Conservation (phyloP, 768 basidiomycete species). For the Mycena filopes region DNA sequence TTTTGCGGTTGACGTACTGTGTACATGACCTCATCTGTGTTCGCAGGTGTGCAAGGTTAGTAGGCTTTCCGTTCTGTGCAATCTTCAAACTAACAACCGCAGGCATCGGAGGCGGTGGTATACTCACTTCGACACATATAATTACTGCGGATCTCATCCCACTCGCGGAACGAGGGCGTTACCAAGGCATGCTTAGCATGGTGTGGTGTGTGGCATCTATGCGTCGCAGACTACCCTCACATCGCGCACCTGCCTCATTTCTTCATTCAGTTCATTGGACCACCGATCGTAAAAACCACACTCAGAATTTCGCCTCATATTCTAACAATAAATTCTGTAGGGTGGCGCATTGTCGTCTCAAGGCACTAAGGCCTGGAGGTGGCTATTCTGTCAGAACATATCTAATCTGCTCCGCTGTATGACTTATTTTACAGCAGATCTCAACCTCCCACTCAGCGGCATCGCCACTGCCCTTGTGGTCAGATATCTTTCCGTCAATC, state of each 20-base stretch:
- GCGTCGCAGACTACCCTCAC: neutral
- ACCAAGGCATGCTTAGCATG: constrained; percentile 41
- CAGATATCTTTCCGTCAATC: constrained; percentile 36
- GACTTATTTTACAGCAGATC: constrained; percentile 35
- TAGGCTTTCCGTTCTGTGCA: no score
- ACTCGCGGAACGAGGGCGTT: constrained; percentile 50
- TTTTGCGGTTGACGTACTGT: no score
- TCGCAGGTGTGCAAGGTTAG: constrained; percentile 12
- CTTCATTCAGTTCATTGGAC: constrained; percentile 11
- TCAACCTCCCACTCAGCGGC: constrained; percentile 45
- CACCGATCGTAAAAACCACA: constrained; percentile 4
- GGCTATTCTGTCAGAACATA: constrained; percentile 43
- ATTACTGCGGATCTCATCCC: constrained; percentile 53
- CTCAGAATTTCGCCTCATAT: neutral
- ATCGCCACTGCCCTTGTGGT: constrained; percentile 32
- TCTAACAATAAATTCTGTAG: neutral
- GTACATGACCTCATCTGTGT: no score
- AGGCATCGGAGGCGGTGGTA: constrained; percentile 48
- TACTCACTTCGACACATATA: constrained; percentile 47
- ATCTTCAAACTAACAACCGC: constrained; percentile 29
- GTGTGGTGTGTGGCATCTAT: constrained; percentile 44
- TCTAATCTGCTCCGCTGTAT: neutral
- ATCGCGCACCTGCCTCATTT: neutral
- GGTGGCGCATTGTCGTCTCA: constrained; percentile 36
- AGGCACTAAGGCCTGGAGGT: constrained; percentile 38